Evolutionary conservation across 2,329 filamentous ascomycete species (phyloP), one percentile per base, ranked within the genome.

Genomic region (Alternaria sp.): DNA sequence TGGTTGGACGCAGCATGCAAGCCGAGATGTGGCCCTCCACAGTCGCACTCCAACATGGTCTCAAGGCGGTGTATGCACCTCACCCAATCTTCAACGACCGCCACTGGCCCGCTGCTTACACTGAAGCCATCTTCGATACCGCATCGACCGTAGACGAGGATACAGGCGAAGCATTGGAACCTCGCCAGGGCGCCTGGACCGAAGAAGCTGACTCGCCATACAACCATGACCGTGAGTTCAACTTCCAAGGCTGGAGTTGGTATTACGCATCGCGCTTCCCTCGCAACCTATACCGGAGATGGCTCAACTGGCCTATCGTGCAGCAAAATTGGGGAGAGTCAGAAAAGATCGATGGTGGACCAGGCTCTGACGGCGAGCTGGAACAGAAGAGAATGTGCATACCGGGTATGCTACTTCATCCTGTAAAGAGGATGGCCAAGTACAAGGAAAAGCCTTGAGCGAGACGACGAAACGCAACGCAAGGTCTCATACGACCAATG

Each of bases 1-100:
- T 92, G 71, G 90, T 90, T 74, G 94, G 93, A 70, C 92, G 96
- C 79, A 92, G 92, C 66, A 96, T 95, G 82, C 97, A 97, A 77
- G 92, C 93, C 0, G 94, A 98, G 79, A 97, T 97, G 94, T 97
- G 93, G 93, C 92, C 94, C 0, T 90, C 90, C 1, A 95, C 92
- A 0, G 89, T 92, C 1, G 92, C 94, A 2, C 85, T 98, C 10
- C 94, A 97, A 62, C 94, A 97, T 76, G 94, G 94, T 11, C 89
- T 92, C 81, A 98, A 97, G 82, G 93, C 92, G 38, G 93, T 97
- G 14, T 97, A 91, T 67, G 93, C 90, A 3, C 94, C 94, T 1
- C 94, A 98, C 72, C 92, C 94, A 1, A 86, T 97, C 57, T 98
- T 91, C 76, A 87, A 94, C 16, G 94, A 97, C 79, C 89, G 94